phyloP scores from a whole-genome alignment of 2,329 filamentous ascomycete species.

The Penicillium sp. region DNA sequence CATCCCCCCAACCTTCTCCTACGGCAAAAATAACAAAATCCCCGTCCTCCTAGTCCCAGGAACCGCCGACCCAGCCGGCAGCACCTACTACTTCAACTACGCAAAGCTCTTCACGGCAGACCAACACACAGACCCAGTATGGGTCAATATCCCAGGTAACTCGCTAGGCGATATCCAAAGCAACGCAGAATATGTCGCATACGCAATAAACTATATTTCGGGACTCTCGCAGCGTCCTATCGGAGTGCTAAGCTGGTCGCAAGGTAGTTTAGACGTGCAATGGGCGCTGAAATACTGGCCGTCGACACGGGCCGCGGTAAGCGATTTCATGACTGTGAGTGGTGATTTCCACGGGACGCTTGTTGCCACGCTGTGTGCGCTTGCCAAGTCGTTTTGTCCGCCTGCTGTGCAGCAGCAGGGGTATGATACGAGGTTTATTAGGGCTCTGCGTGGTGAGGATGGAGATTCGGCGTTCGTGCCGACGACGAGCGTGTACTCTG shows the following conservation, averaged over 20 bases:
- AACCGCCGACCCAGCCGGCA: slow-evolving; percentile 6
- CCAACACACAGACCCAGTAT: slow-evolving; percentile 4
- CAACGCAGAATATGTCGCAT: slow-evolving; percentile 13
- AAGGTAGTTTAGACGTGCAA: slow-evolving; percentile 56
- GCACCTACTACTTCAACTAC: slow-evolving; percentile 10
- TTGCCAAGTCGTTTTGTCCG: neutral
- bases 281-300: slow-evolving; percentile 53
- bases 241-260: slow-evolving; percentile 55
- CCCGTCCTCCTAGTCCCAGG: slow-evolving; percentile 6
- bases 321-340: slow-evolving; percentile 3
- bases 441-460: neutral
- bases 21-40: neutral
- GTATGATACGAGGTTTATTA: neutral
- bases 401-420: slow-evolving; percentile 7
- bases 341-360: slow-evolving; percentile 4
- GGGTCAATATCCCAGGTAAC: slow-evolving; percentile 10
- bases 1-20: slow-evolving; percentile 5
- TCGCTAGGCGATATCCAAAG: slow-evolving; percentile 7
- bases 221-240: slow-evolving; percentile 32
- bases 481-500: slow-evolving; percentile 6
- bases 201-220: slow-evolving; percentile 12
- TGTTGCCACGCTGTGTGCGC: neutral
- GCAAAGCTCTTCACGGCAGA: slow-evolving; percentile 1
- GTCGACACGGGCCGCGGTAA: slow-evolving; percentile 6
- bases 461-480: slow-evolving; percentile 8